Evolutionary conservation across 345 rosid genomes (phyloP).

Genomic region (Salix koriyanagi): DNA sequence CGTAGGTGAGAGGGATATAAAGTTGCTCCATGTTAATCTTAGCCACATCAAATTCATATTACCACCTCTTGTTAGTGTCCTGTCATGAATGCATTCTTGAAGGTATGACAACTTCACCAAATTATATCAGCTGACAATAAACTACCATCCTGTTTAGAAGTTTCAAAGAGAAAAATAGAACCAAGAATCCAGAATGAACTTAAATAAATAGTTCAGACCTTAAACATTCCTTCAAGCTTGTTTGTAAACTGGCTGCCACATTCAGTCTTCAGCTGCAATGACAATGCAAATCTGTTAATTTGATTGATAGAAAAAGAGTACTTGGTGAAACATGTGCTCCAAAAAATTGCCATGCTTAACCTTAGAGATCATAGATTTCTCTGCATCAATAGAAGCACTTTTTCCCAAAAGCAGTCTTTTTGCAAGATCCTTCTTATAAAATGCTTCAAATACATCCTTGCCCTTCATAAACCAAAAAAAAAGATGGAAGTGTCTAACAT

Average conservation of each 20-base stretch:
- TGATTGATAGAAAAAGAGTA: neutral
- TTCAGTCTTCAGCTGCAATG: slow-evolving; percentile 88
- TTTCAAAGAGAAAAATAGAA: neutral
- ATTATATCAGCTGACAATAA: neutral
- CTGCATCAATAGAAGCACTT: slow-evolving; percentile 98
- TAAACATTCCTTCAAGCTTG: slow-evolving; percentile 99
- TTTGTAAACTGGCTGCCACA: slow-evolving; percentile 98
- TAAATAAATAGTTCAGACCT: slow-evolving; percentile 43
- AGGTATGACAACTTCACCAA: neutral
- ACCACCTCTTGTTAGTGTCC: neutral
- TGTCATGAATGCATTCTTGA: neutral
- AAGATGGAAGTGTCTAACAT: slow-evolving; percentile 13
- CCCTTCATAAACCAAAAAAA: slow-evolving; percentile 46
- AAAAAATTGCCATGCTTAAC: slow-evolving; percentile 22
- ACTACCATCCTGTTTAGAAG: neutral
- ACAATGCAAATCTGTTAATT: slow-evolving; percentile 26
- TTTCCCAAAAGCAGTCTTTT: slow-evolving; percentile 89
- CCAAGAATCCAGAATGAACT: neutral
- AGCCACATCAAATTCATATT: neutral
- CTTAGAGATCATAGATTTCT: slow-evolving; percentile 99
- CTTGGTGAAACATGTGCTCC: neutral
- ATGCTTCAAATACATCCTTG: slow-evolving; percentile 97
- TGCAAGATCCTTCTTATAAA: slow-evolving; percentile 97
- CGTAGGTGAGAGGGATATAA: neutral
- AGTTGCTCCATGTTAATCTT: neutral